These are phyloP conservation scores for Akanthomyces lecanii DNA, from an alignment of 2,329 filamentous ascomycete species.

Conservation along the genomic window DNA sequence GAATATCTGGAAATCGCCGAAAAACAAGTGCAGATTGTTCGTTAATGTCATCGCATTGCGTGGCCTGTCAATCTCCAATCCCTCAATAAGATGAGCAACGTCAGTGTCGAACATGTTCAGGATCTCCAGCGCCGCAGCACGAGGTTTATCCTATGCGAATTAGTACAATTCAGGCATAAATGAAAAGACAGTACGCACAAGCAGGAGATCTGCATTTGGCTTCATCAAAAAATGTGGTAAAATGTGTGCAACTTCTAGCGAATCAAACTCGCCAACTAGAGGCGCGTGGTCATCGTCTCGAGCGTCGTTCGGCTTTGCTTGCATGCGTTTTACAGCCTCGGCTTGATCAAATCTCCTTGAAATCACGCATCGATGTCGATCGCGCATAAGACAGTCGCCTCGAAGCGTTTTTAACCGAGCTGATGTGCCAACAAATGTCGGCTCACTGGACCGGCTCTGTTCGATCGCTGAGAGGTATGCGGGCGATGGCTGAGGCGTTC, in stretches of 20 bases:
- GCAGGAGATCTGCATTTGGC: slow-evolving; percentile 5
- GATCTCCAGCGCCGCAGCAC: slow-evolving; percentile 33
- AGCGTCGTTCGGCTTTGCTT: not conserved
- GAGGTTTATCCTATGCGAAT: slow-evolving; percentile 22
- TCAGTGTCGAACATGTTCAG: slow-evolving; percentile 40
- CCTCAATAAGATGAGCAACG: slow-evolving; percentile 34
- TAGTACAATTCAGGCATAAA: not conserved
- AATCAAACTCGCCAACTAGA: slow-evolving; percentile 10
- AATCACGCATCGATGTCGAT: slow-evolving; percentile 18
- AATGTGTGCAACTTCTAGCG: slow-evolving; percentile 22
- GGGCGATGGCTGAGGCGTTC: slow-evolving; percentile 17
- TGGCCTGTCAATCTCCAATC: slow-evolving; percentile 36
- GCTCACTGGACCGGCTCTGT: not conserved
- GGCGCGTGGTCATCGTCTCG: slow-evolving; percentile 18
- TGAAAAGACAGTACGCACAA: slow-evolving; percentile 12
- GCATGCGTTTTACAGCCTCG: slow-evolving; percentile 6
- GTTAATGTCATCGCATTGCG: slow-evolving; percentile 32
- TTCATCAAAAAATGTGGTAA: slow-evolving; percentile 19
- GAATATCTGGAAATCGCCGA: slow-evolving; percentile 23
- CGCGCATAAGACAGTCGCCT: slow-evolving; percentile 16
- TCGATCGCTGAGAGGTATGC: slow-evolving; percentile 14
- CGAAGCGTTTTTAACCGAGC: slow-evolving; percentile 14
- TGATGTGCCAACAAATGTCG: slow-evolving; percentile 13
- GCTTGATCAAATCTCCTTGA: slow-evolving; percentile 16
- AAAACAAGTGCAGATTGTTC: slow-evolving; percentile 18